These are phyloP conservation scores for Millerozyma acaciae DNA, from an alignment of 805 yeast genomes.

Conservation along the genomic window DNA sequence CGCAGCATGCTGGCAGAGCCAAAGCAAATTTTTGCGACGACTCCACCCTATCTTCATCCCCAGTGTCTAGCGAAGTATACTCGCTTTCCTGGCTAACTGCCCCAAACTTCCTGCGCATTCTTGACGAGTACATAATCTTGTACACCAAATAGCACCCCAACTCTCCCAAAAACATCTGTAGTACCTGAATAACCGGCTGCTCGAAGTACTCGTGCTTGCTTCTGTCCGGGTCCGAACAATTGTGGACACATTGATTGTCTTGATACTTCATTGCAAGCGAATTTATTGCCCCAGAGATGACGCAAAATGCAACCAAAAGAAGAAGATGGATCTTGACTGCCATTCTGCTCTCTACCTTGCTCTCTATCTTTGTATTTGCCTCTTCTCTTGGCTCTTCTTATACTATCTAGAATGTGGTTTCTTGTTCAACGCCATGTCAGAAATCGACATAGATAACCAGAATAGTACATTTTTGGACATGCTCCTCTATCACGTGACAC, in stretches of 20 bases:
- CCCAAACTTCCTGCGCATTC: not conserved
- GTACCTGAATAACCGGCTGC: constrained; percentile 75
- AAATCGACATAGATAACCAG: too few species aligned
- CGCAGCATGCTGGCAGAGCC: constrained; percentile 65
- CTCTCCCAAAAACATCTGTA: constrained; percentile 82
- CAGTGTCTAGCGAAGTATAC: constrained; percentile 13
- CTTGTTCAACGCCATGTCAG: too few species aligned
- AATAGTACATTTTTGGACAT: not conserved
- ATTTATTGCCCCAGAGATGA: constrained; percentile 67
- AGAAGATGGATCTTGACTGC: not conserved
- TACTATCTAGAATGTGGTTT: too few species aligned
- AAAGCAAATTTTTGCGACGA: constrained; percentile 20
- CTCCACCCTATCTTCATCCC: constrained; percentile 7
- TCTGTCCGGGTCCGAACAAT: constrained; percentile 46
- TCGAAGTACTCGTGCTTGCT: constrained; percentile 51
- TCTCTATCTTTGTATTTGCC: not conserved
- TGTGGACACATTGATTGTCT: constrained; percentile 65
- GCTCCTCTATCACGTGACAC: not conserved
- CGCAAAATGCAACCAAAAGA: constrained; percentile 41
- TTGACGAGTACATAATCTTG: constrained; percentile 21
- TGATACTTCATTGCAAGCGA: constrained; percentile 73
- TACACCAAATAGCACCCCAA: constrained; percentile 45
- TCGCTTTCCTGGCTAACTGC: constrained; percentile 11
- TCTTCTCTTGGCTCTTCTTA: not conserved
- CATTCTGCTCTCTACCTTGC: not conserved